These are phyloP conservation scores for Colletotrichum filicis DNA, from an alignment of 2,329 filamentous ascomycete genomes.

Conservation along the genomic window DNA sequence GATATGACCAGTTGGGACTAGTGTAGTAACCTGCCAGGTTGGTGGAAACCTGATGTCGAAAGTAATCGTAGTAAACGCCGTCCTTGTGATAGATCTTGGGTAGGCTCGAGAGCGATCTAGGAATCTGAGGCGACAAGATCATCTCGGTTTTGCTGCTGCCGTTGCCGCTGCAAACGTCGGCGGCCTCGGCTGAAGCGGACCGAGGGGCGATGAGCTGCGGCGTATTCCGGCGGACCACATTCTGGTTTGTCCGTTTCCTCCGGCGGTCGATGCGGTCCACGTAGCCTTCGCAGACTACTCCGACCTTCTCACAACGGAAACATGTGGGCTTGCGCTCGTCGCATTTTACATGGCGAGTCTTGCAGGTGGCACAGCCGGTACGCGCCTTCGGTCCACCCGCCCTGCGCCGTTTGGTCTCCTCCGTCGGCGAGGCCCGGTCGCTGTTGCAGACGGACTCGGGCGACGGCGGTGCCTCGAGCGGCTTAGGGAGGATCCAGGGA, in stretches of 20 bases:
- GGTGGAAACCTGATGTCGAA: conserved; percentile 17
- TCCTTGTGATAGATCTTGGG: conserved; percentile 13
- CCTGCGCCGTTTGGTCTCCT: conserved; percentile 16
- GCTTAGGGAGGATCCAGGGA: conserved; percentile 15
- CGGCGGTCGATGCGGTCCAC: conserved; percentile 3
- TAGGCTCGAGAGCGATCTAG: background rate
- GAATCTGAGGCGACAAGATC: background rate
- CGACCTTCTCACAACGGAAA: conserved; percentile 25
- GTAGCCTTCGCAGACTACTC: conserved; percentile 31
- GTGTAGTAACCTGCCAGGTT: conserved; percentile 20
- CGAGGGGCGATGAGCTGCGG: conserved; percentile 11
- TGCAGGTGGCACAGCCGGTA: conserved; percentile 36
- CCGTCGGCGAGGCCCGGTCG: conserved; percentile 11
- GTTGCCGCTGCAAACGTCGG: background rate
- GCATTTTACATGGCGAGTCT: conserved; percentile 44
- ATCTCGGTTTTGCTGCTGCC: background rate
- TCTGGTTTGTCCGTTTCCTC: background rate
- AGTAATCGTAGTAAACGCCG: conserved; percentile 24
- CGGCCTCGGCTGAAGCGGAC: background rate
- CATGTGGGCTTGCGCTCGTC: conserved; percentile 41
- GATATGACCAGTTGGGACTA: conserved; percentile 18
- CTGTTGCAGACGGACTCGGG: background rate
- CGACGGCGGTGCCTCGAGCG: background rate
- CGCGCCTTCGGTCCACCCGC: conserved; percentile 30
- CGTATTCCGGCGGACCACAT: background rate